These are phyloP conservation scores for Babesia ovata DNA, from an alignment of 169 alveolate genomes.

Conservation along the genomic window DNA sequence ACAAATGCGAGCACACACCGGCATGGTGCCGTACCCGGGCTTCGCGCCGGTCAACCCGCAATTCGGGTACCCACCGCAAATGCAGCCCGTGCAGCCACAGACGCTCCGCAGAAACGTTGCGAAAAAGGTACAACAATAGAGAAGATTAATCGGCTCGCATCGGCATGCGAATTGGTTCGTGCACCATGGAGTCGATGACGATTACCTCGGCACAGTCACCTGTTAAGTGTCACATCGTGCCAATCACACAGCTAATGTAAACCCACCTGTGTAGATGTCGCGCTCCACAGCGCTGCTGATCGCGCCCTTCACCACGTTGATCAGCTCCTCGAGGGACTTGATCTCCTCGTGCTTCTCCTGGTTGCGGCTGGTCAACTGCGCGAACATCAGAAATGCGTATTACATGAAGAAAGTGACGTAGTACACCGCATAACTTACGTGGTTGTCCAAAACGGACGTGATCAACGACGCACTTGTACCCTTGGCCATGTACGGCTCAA, in stretches of 20 bases:
- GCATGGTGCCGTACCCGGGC: not conserved
- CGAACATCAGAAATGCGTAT: constrained; percentile 14
- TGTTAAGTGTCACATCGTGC: not conserved
- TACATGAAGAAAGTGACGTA: not conserved
- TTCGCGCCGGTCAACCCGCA: not conserved
- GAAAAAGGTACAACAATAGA: constrained; percentile 2
- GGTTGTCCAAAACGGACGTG: constrained; percentile 87
- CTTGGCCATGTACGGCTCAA: constrained; percentile 85
- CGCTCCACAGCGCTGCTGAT: constrained; percentile 91
- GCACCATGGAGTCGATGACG: constrained; percentile 55
- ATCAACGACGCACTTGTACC: constrained; percentile 90
- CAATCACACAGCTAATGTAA: not conserved
- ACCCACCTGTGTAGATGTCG: constrained; percentile 90
- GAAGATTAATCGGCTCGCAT: constrained; percentile 43
- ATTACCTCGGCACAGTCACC: constrained; percentile 70
- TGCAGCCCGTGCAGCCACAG: constrained; percentile 1
- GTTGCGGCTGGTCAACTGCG: constrained; percentile 76
- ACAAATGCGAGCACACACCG: not conserved
- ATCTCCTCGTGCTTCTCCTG: constrained; percentile 40
- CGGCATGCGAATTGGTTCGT: constrained; percentile 65
- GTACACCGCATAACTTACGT: constrained; percentile 42
- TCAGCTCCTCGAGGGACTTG: constrained; percentile 75
- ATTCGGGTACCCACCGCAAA: not conserved
- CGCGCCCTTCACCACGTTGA: constrained; percentile 88
- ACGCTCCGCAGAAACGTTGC: constrained; percentile 7